These are phyloP conservation scores for Bisporella sp. DNA, from an alignment of 2,329 filamentous ascomycete genomes.

Conservation along the genomic window DNA sequence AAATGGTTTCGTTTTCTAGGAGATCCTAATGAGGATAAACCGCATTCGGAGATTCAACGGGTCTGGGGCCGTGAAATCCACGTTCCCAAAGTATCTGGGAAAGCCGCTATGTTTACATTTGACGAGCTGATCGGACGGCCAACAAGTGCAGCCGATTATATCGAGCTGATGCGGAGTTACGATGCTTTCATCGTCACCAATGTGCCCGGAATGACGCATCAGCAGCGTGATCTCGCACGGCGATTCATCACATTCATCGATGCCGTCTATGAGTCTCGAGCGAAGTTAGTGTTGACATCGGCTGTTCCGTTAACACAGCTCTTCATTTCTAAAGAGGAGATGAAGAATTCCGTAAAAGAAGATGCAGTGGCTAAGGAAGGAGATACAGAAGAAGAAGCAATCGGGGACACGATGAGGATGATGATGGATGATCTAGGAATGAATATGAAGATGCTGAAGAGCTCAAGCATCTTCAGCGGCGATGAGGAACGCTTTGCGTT, in stretches of 20 bases:
- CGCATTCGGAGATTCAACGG: conserved; percentile 69
- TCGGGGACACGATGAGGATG: conserved; percentile 66
- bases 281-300: conserved; percentile 92
- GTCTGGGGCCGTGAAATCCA: conserved; percentile 91
- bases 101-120: conserved; percentile 86
- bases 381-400: conserved; percentile 30
- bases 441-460: conserved; percentile 79
- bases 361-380: conserved; percentile 33
- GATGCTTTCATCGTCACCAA: conserved; percentile 89
- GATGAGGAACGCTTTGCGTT: conserved; percentile 98
- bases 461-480: conserved; percentile 79
- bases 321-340: conserved; percentile 70
- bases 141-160: conserved; percentile 89
- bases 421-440: conserved; percentile 85
- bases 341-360: conserved; percentile 52
- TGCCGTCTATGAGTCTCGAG: conserved; percentile 84
- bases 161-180: conserved; percentile 85
- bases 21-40: conserved; percentile 67
- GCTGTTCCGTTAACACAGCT: conserved; percentile 78
- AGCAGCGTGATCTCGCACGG: conserved; percentile 77
- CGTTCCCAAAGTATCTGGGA: conserved; percentile 82
- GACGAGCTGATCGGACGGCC: conserved; percentile 83
- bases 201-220: conserved; percentile 84
- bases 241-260: conserved; percentile 98
- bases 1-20: conserved; percentile 96